Evolutionary conservation across 2,329 filamentous ascomycete species (phyloP).

Genomic region (Achaetomium macrosporum): DNA sequence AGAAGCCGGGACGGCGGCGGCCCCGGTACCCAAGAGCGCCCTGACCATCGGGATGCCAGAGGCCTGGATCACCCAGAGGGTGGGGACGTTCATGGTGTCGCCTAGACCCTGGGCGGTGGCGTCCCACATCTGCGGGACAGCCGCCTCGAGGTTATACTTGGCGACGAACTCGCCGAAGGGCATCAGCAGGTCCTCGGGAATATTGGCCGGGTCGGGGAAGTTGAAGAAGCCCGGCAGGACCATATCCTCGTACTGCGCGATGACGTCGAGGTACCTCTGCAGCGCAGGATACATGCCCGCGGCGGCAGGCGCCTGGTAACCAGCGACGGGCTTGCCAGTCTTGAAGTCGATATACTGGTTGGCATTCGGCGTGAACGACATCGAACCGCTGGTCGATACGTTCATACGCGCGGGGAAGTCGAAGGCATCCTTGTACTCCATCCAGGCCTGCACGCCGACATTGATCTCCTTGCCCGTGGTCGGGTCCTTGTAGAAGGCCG

Average conservation of each 20-base stretch:
- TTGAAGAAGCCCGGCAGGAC: constrained; percentile 22
- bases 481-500: constrained; percentile 17
- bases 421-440: constrained; percentile 17
- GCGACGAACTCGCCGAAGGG: constrained; percentile 20
- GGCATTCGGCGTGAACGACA: constrained; percentile 5
- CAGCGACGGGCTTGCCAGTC: constrained; percentile 14
- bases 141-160: constrained; percentile 21
- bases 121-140: constrained; percentile 18
- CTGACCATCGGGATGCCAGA: constrained; percentile 28
- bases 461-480: constrained; percentile 16
- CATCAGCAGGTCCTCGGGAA: constrained; percentile 23
- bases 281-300: constrained; percentile 9
- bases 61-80: constrained; percentile 15
- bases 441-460: constrained; percentile 21
- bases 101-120: constrained; percentile 17
- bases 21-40: constrained; percentile 27
- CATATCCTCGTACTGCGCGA: constrained; percentile 19
- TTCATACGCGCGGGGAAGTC: constrained; percentile 22
- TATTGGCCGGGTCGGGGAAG: constrained; percentile 15
- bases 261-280: constrained; percentile 14
- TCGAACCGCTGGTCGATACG: constrained; percentile 10
- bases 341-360: constrained; percentile 18
- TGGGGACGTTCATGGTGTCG: constrained; percentile 16
- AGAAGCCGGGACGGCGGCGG: constrained; percentile 31
- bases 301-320: constrained; percentile 9